Evolutionary conservation across 2,329 filamentous ascomycete genomes (phyloP), one percentile per base, ranked within the genome.

Genomic region (Diaporthe sp.): DNA sequence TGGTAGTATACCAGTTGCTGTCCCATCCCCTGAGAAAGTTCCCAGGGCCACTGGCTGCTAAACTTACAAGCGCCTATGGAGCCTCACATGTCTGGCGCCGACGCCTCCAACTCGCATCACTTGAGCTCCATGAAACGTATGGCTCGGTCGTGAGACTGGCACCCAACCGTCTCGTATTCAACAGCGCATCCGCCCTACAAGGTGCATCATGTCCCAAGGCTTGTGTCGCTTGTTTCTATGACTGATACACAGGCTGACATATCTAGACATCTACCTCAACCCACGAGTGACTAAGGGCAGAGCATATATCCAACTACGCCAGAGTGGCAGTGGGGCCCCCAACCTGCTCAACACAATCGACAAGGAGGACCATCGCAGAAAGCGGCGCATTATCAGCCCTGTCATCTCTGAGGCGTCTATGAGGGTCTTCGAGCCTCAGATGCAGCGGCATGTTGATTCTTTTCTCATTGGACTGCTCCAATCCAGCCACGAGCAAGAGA

Each of bases 341-440:
- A 58, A 30, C 40, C 9, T 71, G 54, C 33, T 58, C 25, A 71
- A 58, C 28, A 35, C 6, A 0, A 35, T 38, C 5, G 40, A 58
- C 28, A 58, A 50, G n/a, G 38, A 45, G 13, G 25, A 38, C 5
- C 70, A 72, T 15, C 55, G 42, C 2, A 22, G 1, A 2, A 66
- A 64, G 47, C 58, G 70, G 22, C 42, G 45, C 9, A 10, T 72
- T 5, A 66, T 72, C 8, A 71, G 57, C 2, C 72, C 71, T 2
- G 73, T 57, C 7, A 47, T 80, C 8, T 74, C 60, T 1, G 76
- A 77, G 12, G 57, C 74, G 25, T 58, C 77, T 0, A 75, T 79
- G 42, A 71, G 76, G 8, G 52, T 42, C 1, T 80, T 80, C 55
- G 78, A 79, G 72, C 78, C 79, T 0, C 76, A 52, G 4, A 78